Evolutionary conservation across 345 rosid species (phyloP).

Genomic region (Citrus hindsii): DNA sequence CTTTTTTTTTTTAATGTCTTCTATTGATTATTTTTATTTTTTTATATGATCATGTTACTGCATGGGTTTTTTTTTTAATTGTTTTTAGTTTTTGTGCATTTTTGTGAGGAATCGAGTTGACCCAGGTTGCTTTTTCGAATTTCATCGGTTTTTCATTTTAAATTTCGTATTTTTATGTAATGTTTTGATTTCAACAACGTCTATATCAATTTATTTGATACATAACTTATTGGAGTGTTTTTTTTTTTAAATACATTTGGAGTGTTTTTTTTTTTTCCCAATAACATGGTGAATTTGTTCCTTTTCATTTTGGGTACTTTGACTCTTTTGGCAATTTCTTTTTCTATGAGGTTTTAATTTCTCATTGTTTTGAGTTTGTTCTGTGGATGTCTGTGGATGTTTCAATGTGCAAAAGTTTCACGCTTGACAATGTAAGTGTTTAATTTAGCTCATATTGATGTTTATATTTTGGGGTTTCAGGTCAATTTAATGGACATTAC

Average conservation of each 20-base stretch:
- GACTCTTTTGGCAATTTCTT: neutral
- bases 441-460: neutral
- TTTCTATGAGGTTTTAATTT: neutral
- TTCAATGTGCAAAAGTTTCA: constrained; percentile 6
- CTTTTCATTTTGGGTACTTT: neutral
- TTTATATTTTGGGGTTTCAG: constrained; percentile 7
- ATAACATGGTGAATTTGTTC: constrained; percentile 1
- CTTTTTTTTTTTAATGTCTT: neutral
- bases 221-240: neutral
- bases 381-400: constrained; percentile 6
- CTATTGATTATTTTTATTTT: neutral
- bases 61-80: neutral
- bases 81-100: neutral
- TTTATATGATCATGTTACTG: neutral
- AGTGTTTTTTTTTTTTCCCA: too few species aligned
- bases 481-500: constrained; percentile 4
- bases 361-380: neutral
- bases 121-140: constrained; percentile 4
- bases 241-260: neutral
- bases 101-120: constrained; percentile 19
- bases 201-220: constrained; percentile 8
- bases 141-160: neutral
- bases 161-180: neutral
- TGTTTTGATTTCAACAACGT: constrained; percentile 1
- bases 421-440: constrained; percentile 9